These are phyloP conservation scores for Sclerotinia sclerotiorum DNA, from an alignment of 2,329 filamentous ascomycete species.

Conservation along the genomic window DNA sequence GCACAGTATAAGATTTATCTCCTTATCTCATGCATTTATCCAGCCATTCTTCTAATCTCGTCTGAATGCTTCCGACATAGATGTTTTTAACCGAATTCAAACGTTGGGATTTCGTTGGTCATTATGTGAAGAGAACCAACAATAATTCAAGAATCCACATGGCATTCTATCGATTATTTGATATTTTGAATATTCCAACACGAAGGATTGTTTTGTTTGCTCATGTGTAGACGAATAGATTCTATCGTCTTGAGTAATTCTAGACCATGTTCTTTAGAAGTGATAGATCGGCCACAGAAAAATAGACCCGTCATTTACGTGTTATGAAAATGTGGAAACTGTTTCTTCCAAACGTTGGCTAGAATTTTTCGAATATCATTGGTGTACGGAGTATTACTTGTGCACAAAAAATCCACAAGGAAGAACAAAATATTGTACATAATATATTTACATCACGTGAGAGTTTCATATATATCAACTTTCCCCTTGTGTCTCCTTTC, in stretches of 20 bases:
- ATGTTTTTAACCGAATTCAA: neutral
- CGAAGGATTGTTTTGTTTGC: neutral
- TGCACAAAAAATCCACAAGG: neutral
- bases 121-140: neutral
- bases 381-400: neutral
- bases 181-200: neutral
- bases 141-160: neutral
- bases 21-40: neutral
- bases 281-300: neutral
- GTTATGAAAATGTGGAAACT: neutral
- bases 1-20: neutral
- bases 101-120: neutral
- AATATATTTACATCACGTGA: neutral
- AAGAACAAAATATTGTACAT: neutral
- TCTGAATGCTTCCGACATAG: neutral
- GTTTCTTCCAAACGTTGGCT: neutral
- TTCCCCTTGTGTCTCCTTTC: neutral
- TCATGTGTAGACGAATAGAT: neutral
- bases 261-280: neutral
- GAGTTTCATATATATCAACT: neutral
- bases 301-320: neutral
- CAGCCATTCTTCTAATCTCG: neutral
- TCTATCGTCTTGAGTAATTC: neutral
- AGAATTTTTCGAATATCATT: neutral
- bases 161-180: neutral